Base-by-base conservation (phyloP, 129 eudicot genomes). In the Tanacetum coccineum region DNA sequence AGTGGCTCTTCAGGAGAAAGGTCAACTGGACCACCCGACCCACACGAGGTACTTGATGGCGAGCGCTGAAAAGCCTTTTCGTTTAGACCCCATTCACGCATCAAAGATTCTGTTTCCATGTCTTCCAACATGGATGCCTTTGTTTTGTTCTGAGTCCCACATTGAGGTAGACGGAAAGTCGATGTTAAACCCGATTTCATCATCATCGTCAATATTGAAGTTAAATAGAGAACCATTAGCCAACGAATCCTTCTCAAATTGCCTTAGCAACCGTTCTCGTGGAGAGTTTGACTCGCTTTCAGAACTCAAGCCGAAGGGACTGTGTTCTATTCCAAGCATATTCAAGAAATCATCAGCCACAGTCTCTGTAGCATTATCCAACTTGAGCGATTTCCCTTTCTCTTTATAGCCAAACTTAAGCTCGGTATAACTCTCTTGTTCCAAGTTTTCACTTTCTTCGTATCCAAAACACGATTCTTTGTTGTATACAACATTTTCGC, bases 261-360 rank as follows among this genome's bases (percentile, higher is more conserved):
- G 87, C 68, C 93, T 78, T 62, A 93, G 60, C 21, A 93, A 73
- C 28, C 83, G 85, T 77, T 86, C 99, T 55, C 99, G 86, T 20
- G 99, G 99, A 49, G 99, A 93, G 78, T 89, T 95, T 6, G 96
- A 81, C 73, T 89, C 99, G 51, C 86, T 85, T 80, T 89, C 98
- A 47, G 89, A 83, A 76, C 83, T 81, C 71, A 73, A 50, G 74
- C 84, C 63, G 47, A 84, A 80, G 28, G 91, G 96, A 66, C 91
- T 83, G 42, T 86, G 86, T 22, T 85, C 96, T 28, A 85, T 82
- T 15, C 88, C 96, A 44, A 92, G 86, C 87, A 92, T 81, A 73
- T 78, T 75, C 32, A 88, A 46, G 79, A 92, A 92, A 53, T 92
- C 98, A 62, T 69, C 70, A 65, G 95, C 96, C 61, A 83, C 96